phyloP scores from a whole-genome alignment of 306 rosid species.

The Canavalia ensiformis region DNA sequence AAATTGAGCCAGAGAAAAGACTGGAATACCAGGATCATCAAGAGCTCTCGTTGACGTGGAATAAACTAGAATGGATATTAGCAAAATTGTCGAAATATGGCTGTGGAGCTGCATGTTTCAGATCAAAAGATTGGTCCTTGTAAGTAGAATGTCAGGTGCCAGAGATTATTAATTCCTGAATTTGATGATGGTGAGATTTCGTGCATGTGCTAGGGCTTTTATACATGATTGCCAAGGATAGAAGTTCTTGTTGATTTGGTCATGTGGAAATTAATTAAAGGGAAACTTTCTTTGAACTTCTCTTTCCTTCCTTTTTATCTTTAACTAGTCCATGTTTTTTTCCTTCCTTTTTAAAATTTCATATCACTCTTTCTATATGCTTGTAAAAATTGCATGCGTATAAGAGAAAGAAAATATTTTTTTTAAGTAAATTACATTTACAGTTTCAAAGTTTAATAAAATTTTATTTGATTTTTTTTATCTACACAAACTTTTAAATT shows the following conservation, averaged over 20 bases:
- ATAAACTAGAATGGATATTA: constrained; percentile 41
- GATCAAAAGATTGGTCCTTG: background rate
- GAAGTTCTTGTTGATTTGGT: constrained; percentile 46
- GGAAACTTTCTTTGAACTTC: background rate
- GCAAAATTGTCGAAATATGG: constrained; percentile 25
- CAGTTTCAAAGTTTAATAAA: no score
- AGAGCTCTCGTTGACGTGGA: constrained; percentile 46
- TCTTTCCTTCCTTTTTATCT: background rate
- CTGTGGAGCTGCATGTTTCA: constrained; percentile 53
- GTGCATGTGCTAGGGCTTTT: constrained; percentile 31
- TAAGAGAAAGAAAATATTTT: background rate
- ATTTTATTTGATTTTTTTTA: background rate
- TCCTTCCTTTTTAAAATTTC: background rate
- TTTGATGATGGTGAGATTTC: constrained; percentile 2
- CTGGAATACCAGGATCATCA: constrained; percentile 65
- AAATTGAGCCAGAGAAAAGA: background rate
- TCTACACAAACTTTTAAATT: no score
- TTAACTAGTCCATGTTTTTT: background rate
- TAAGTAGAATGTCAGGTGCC: background rate
- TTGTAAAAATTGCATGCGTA: background rate
- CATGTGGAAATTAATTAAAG: background rate
- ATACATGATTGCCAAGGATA: constrained; percentile 24
- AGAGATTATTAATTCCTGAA: background rate
- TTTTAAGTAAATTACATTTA: no score
- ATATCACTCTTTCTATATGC: background rate